Evolutionary conservation across 176 grass and related monocot genomes (phyloP).

Genomic region (Oryza glumipatula): DNA sequence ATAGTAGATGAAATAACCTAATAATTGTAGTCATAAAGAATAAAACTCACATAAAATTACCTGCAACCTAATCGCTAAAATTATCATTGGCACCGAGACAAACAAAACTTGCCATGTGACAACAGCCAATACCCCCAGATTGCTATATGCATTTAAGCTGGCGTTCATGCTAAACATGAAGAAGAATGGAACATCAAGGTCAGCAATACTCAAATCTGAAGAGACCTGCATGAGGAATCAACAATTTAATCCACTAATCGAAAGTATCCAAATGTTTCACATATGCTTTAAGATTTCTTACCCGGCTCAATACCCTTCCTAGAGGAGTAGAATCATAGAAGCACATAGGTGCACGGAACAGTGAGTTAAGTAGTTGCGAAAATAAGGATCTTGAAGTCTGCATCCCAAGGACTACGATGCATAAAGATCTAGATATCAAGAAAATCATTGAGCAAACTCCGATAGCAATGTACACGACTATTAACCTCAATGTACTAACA

Average conservation of each 20-base stretch:
- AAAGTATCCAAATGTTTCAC: neutral
- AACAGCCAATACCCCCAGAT: slow-evolving; percentile 80
- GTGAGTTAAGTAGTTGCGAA: slow-evolving; percentile 69
- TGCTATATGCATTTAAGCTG: slow-evolving; percentile 73
- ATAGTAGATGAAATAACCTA: slow-evolving; percentile 15
- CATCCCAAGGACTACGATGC: slow-evolving; percentile 57
- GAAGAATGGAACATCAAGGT: slow-evolving; percentile 86
- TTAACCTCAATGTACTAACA: slow-evolving; percentile 70
- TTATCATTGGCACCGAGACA: slow-evolving; percentile 62
- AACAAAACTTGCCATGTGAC: slow-evolving; percentile 97
- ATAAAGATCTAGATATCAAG: slow-evolving; percentile 67
- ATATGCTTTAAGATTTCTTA: slow-evolving; percentile 49
- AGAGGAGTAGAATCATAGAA: slow-evolving; percentile 93
- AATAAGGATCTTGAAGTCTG: slow-evolving; percentile 88
- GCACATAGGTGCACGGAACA: slow-evolving; percentile 83
- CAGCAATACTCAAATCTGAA: slow-evolving; percentile 79
- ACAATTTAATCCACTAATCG: slow-evolving; percentile 8
- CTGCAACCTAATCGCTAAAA: slow-evolving; percentile 76
- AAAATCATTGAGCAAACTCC: slow-evolving; percentile 63
- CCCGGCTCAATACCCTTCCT: slow-evolving; percentile 88
- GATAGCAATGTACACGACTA: slow-evolving; percentile 77
- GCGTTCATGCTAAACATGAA: slow-evolving; percentile 56
- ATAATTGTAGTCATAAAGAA: neutral
- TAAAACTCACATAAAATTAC: slow-evolving; percentile 37
- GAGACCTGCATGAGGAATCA: slow-evolving; percentile 68